Evolutionary conservation across 176 grass and related monocot genomes (phyloP), one percentile per base, ranked within the genome.

Genomic region (Avena atlantica): DNA sequence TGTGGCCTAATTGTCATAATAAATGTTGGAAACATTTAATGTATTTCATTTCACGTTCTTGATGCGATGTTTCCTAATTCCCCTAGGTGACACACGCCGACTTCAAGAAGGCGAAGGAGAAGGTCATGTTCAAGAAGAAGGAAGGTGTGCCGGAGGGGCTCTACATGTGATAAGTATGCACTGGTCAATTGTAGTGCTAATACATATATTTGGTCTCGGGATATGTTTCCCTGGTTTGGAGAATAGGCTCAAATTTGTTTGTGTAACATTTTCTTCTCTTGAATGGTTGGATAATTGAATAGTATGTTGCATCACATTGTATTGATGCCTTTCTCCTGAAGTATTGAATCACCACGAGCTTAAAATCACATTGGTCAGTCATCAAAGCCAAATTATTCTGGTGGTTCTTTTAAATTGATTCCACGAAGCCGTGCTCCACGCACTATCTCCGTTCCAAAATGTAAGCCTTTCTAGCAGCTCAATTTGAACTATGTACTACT

Each of bases 71-170:
- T 85, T 84, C 63, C 34, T 53, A 31, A 21, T 77, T 72, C 36
- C 62, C 25, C 5, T 29, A 99, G 97, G 94, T 99, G 27, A 99
- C 87, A 8, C 97, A 99, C 76, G 29, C 72, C 0, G 97, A 99
- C 82, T 97, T 95, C 78, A 98, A 94, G 90, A 98, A 95, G 84
- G 96, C 96, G 15, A 98, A 98, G 86, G 96, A 98, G 84, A 98
- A 98, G 81, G 96, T 98, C 29, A 98, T 98, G 96, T 98, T 96
- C 86, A 99, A 99, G 89, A 99, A 99, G 92, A 96, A 97, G 92
- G 97, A 99, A 97, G 97, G 97, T 40, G 96, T 93, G 21, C 96
- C 96, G 3, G 96, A 98, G 82, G 96, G 96, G 40, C 96, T 98
- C 68, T 94, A 98, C 89, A 95, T 98, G 96, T 94, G 83, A 91